Evolutionary conservation across 768 basidiomycete genomes (phyloP).

Genomic region (Lyophyllum shimeji): DNA sequence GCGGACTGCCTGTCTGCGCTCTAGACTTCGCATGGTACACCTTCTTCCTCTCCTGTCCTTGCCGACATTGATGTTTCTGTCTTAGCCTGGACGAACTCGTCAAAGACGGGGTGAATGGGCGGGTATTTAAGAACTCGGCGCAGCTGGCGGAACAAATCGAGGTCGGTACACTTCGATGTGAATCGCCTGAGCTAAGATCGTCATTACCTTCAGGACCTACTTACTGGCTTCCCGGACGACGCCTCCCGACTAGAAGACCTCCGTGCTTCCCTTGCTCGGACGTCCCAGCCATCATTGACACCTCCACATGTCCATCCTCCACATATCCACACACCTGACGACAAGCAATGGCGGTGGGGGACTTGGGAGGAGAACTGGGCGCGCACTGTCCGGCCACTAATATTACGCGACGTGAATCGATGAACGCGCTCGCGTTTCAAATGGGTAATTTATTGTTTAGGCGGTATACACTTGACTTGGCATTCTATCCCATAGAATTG

Average conservation of each 20-base stretch:
- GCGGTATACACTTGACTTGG: background rate
- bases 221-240: slow-evolving; percentile 61
- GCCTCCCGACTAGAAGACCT: slow-evolving; percentile 44
- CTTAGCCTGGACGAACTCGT: slow-evolving; percentile 84
- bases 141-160: slow-evolving; percentile 75
- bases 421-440: background rate
- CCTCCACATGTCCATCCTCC: slow-evolving; percentile 20
- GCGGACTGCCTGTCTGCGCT: slow-evolving; percentile 91
- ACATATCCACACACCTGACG: slow-evolving; percentile 20
- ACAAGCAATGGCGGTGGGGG: slow-evolving; percentile 54
- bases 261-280: slow-evolving; percentile 44
- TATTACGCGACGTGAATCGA: slow-evolving; percentile 26
- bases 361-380: slow-evolving; percentile 91
- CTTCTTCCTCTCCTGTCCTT: background rate
- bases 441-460: background rate
- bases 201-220: slow-evolving; percentile 41
- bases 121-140: slow-evolving; percentile 64
- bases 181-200: slow-evolving; percentile 2
- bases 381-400: slow-evolving; percentile 59
- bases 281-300: slow-evolving; percentile 26
- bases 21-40: slow-evolving; percentile 82
- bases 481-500: slow-evolving; percentile 2
- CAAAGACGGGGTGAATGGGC: slow-evolving; percentile 79
- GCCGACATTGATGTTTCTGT: slow-evolving; percentile 3
- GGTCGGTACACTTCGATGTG: slow-evolving; percentile 36